Conservation (phyloP, 1,284 basidiomycete species). For the Wallemia ichthyophaga region DNA sequence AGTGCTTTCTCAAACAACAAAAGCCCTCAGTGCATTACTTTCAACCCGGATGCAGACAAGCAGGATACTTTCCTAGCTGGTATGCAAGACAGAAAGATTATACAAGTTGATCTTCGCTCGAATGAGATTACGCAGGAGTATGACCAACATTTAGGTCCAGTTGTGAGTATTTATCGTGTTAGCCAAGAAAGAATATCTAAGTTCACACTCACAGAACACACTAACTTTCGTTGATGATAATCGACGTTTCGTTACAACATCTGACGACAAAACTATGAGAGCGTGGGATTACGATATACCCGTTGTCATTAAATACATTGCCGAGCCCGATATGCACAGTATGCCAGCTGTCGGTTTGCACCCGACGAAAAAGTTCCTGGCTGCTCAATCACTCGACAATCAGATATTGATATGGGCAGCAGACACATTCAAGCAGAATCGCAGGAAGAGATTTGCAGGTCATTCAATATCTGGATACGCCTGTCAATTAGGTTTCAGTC, state of each 20-base stretch:
- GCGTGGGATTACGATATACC: slow-evolving; percentile 98
- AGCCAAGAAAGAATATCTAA: not conserved
- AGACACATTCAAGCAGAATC: slow-evolving; percentile 78
- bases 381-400: slow-evolving; percentile 89
- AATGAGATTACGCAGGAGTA: slow-evolving; percentile 93
- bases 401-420: slow-evolving; percentile 90
- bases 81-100: slow-evolving; percentile 97
- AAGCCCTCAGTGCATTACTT: slow-evolving; percentile 75
- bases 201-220: slow-evolving; percentile 27
- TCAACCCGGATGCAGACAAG: slow-evolving; percentile 87
- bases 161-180: slow-evolving; percentile 14
- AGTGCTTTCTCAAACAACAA: slow-evolving; percentile 90
- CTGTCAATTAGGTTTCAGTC: slow-evolving; percentile 82
- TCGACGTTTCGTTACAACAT: slow-evolving; percentile 84
- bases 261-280: slow-evolving; percentile 95
- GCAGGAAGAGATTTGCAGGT: slow-evolving; percentile 90
- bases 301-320: slow-evolving; percentile 97
- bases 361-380: slow-evolving; percentile 84
- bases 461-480: slow-evolving; percentile 91
- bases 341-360: slow-evolving; percentile 93
- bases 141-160: slow-evolving; percentile 88
- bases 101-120: slow-evolving; percentile 81
- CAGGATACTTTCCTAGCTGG: slow-evolving; percentile 89
- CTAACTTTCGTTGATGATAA: slow-evolving; percentile 95
- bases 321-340: slow-evolving; percentile 96